These are phyloP conservation scores for Fusarium protoensiforme DNA, from an alignment of 2,329 filamentous ascomycete species.

Conservation along the genomic window DNA sequence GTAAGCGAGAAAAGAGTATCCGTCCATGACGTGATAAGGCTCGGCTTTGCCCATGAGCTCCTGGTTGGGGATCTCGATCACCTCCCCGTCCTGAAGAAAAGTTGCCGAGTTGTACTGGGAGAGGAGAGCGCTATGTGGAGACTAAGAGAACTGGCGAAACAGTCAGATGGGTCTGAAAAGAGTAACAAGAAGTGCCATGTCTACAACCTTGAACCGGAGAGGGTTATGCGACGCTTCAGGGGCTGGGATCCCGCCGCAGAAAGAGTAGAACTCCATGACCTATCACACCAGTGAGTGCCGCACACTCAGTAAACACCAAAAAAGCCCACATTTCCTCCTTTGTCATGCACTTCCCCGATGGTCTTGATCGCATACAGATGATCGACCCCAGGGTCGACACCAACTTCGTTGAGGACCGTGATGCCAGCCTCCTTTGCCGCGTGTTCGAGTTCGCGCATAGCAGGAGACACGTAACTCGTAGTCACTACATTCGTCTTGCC, in stretches of 20 bases:
- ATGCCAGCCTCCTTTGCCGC: conserved; percentile 74
- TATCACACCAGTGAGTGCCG: neutral
- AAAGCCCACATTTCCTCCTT: conserved; percentile 65
- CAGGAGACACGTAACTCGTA: conserved; percentile 78
- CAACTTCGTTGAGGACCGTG: conserved; percentile 79
- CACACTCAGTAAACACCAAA: rapidly evolving
- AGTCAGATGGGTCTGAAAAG: neutral
- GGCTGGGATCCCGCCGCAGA: conserved; percentile 71
- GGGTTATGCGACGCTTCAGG: conserved; percentile 67
- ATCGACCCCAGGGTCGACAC: conserved; percentile 68
- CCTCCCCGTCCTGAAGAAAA: conserved; percentile 72
- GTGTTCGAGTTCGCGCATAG: conserved; percentile 74
- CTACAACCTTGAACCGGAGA: conserved; percentile 3
- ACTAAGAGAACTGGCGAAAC: conserved; percentile 69
- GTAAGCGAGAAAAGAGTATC: conserved; percentile 76
- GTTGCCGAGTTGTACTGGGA: conserved; percentile 74
- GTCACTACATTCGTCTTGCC: conserved; percentile 79
- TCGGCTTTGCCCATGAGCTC: conserved; percentile 75
- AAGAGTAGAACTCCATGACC: conserved; percentile 72
- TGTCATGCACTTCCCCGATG: conserved; percentile 73
- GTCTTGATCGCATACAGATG: conserved; percentile 72
- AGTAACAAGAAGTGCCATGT: no score
- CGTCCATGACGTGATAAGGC: conserved; percentile 69
- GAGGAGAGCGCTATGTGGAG: conserved; percentile 73
- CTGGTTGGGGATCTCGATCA: conserved; percentile 49